Conservation (phyloP, 768 basidiomycete genomes). For the Pleurotus djamor region DNA sequence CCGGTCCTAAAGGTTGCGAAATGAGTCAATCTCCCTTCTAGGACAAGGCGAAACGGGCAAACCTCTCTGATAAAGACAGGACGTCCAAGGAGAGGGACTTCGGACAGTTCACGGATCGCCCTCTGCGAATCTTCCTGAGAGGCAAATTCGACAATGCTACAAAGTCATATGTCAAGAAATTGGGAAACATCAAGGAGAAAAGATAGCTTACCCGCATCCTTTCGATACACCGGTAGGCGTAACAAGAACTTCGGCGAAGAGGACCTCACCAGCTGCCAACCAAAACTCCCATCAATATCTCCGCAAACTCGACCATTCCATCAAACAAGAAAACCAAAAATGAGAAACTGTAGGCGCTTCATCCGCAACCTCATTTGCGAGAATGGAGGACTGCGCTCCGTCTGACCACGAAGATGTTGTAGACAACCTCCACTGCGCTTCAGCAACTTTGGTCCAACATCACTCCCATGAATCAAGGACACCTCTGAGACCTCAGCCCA, state of each 20-base stretch:
- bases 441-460: slow-evolving; percentile 12
- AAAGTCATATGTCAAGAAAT: slow-evolving; percentile 10
- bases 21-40: slow-evolving; percentile 1
- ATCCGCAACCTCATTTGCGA: slow-evolving; percentile 18
- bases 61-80: slow-evolving; percentile 98
- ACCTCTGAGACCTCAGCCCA: slow-evolving; percentile 15
- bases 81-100: slow-evolving; percentile 86
- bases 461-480: background rate
- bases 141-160: slow-evolving; percentile 93
- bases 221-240: slow-evolving; percentile 97
- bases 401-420: background rate
- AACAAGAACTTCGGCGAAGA: slow-evolving; percentile 98
- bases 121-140: slow-evolving; percentile 88
- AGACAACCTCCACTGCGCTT: slow-evolving; percentile 5
- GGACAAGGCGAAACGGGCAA: slow-evolving; percentile 4
- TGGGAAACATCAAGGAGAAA: background rate
- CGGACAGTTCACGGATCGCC: slow-evolving; percentile 87
- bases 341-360: slow-evolving; percentile 20
- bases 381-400: slow-evolving; percentile 9
- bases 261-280: slow-evolving; percentile 97
- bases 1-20: slow-evolving; percentile 65
- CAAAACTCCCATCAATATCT: slow-evolving; percentile 95
- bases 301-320: slow-evolving; percentile 60
- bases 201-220: slow-evolving; percentile 89
- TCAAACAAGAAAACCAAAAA: slow-evolving; percentile 40